Evolutionary conservation across 148 eudicot species (phyloP), one percentile per base, ranked within the genome.

Genomic region (Persicaria tinctoria): DNA sequence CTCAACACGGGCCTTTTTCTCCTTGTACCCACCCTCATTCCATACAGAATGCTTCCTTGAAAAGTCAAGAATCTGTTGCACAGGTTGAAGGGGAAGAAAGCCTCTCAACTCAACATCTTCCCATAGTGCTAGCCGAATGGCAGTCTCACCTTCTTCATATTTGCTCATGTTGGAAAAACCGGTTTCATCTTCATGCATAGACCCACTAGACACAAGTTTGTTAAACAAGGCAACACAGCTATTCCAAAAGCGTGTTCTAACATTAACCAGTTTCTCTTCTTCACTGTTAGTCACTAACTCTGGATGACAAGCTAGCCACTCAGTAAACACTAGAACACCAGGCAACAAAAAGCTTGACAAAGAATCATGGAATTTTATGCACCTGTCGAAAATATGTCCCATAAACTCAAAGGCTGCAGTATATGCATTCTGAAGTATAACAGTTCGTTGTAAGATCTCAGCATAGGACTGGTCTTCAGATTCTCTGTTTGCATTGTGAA

Each of bases 101-200:
- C 97, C 99, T 73, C 97, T 87, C 84, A 96, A 76, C 77, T 96
- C 99, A 83, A 89, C 73, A 85, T 96, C 99, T 81, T 96, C 99
- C 81, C 89, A 82, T 68, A 96, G 77, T 46, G 99, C 97, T 75
- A 87, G 85, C 55, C 85, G 87, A 73, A 89, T 87, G 68, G 82
- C 81, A 49, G 84, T 89, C 82, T 92, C 99, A 75, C 84, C 84
- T 82, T 95, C 98, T 74, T 89, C 92, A 71, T 90, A 90, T 80
- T 79, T 86, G 76, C 88, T 85, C 97, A 84, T 86, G 78, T 85
- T 84, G 70, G 81, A 84, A 78, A 96, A 90, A 55, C 92, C 86
- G 17, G 89, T 78, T 49, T 88, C 93, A 73, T 88, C 97, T 60
- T 79, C 85, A 57, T 77, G 49, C 8, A 73, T 59, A 44, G 79